phyloP scores from a whole-genome alignment of 2,329 filamentous ascomycete species.

The Cryphonectria japonica region DNA sequence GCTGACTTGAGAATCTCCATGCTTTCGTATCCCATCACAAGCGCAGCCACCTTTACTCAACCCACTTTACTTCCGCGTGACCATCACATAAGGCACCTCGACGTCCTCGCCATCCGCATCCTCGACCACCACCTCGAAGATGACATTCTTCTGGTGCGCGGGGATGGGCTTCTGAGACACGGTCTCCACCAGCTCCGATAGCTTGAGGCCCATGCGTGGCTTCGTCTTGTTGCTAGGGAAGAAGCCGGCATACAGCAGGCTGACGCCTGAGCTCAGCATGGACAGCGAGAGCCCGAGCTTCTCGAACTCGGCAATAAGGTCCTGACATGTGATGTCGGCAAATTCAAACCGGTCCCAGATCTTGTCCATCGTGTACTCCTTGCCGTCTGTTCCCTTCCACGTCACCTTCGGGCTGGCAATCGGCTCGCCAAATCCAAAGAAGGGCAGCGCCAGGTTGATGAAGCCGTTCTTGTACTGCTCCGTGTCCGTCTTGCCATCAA shows the following conservation, averaged over 20 bases:
- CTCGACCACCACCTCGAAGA: slow-evolving; percentile 94
- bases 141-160: slow-evolving; percentile 89
- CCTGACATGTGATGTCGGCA: slow-evolving; percentile 78
- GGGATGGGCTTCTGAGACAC: slow-evolving; percentile 94
- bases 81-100: slow-evolving; percentile 95
- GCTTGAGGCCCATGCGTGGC: slow-evolving; percentile 79
- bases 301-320: slow-evolving; percentile 83
- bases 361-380: slow-evolving; percentile 81
- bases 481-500: slow-evolving; percentile 94
- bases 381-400: slow-evolving; percentile 78
- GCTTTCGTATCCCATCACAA: not conserved
- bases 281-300: slow-evolving; percentile 79
- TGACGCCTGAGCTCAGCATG: slow-evolving; percentile 98
- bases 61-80: slow-evolving; percentile 53
- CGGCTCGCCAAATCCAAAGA: slow-evolving; percentile 98
- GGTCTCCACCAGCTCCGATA: slow-evolving; percentile 84
- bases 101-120: slow-evolving; percentile 90
- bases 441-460: slow-evolving; percentile 91
- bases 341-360: slow-evolving; percentile 98
- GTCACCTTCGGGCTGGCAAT: slow-evolving; percentile 91
- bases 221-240: slow-evolving; percentile 79
- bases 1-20: slow-evolving; percentile 2
- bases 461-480: slow-evolving; percentile 99
- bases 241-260: slow-evolving; percentile 91
- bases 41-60: not conserved